A percentile compares a stretch with the other conserved stretches of the same genome.
phyloP scores from a whole-genome alignment of 257 asterid species.

The Solanum infundibuliforme region DNA sequence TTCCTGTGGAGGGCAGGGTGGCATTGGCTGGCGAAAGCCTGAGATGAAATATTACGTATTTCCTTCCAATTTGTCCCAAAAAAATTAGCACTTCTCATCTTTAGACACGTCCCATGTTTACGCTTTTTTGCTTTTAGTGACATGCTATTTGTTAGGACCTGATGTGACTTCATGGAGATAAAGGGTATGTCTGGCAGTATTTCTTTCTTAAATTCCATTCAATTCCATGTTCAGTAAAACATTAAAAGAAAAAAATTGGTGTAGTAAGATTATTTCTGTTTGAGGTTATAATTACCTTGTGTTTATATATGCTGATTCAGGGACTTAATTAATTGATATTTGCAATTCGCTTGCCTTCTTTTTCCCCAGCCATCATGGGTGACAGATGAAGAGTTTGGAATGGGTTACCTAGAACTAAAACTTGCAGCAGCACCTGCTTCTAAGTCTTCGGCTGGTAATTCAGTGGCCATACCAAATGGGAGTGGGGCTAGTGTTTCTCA shows the following conservation, averaged over 20 bases:
- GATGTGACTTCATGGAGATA: neutral
- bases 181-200: neutral
- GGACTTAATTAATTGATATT: neutral
- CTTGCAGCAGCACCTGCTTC: slow-evolving; percentile 57
- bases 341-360: neutral
- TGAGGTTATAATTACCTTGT: neutral
- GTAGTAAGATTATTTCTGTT: neutral
- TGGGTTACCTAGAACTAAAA: slow-evolving; percentile 88
- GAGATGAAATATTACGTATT: neutral
- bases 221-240: neutral
- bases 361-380: slow-evolving; percentile 84
- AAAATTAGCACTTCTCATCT: neutral
- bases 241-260: neutral
- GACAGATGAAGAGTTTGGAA: slow-evolving; percentile 97
- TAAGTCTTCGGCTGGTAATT: slow-evolving; percentile 47
- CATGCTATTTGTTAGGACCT: neutral
- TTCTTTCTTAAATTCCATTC: neutral
- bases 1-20: neutral
- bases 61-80: neutral
- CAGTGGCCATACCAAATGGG: slow-evolving; percentile 48
- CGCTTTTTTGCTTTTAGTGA: neutral
- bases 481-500: slow-evolving; percentile 37
- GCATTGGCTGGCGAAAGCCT: neutral
- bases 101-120: neutral
- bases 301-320: neutral